Conservation (phyloP, 2,329 filamentous ascomycete genomes). For the Aspergillus carbonarius region DNA sequence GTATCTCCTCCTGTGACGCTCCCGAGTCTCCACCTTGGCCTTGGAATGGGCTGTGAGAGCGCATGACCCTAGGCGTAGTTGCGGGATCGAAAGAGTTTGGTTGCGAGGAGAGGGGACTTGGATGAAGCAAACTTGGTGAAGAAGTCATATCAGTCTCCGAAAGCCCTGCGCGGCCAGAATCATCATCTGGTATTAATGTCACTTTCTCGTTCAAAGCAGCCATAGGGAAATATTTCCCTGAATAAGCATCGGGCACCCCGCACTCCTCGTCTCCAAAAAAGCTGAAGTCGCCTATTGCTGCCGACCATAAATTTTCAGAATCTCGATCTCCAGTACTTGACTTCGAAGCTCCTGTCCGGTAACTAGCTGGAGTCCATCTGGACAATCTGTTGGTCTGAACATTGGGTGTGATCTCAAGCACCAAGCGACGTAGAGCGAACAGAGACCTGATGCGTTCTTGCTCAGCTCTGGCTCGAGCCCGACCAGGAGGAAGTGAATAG, state of each 20-base stretch:
- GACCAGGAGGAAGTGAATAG: conserved; percentile 60
- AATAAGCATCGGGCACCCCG: conserved; percentile 48
- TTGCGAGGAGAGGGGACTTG: background rate
- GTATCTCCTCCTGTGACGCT: conserved; percentile 12
- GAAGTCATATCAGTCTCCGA: conserved; percentile 15
- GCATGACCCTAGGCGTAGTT: background rate
- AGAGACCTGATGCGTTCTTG: conserved; percentile 50
- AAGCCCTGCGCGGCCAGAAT: conserved; percentile 17
- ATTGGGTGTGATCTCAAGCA: conserved; percentile 54
- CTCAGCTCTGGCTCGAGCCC: conserved; percentile 50
- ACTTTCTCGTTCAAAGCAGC: conserved; percentile 45
- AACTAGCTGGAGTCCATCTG: conserved; percentile 44
- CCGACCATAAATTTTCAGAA: conserved; percentile 60
- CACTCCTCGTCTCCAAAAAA: conserved; percentile 62
- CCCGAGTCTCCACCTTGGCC: background rate
- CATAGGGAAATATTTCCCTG: conserved; percentile 46
- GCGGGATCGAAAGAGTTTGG: conserved; percentile 1
- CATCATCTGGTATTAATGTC: conserved; percentile 39
- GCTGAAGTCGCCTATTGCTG: conserved; percentile 60
- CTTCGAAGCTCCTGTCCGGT: conserved; percentile 49
- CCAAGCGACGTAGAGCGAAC: conserved; percentile 56
- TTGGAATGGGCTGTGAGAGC: background rate
- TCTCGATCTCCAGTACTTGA: conserved; percentile 61
- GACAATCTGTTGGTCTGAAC: conserved; percentile 20
- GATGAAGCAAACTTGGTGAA: conserved; percentile 12